Percentiles rank a stretch among this genome's conserved stretches.
These are phyloP conservation scores for Wickerhamiella shivajii DNA, from an alignment of 805 yeast species.

Conservation along the genomic window DNA sequence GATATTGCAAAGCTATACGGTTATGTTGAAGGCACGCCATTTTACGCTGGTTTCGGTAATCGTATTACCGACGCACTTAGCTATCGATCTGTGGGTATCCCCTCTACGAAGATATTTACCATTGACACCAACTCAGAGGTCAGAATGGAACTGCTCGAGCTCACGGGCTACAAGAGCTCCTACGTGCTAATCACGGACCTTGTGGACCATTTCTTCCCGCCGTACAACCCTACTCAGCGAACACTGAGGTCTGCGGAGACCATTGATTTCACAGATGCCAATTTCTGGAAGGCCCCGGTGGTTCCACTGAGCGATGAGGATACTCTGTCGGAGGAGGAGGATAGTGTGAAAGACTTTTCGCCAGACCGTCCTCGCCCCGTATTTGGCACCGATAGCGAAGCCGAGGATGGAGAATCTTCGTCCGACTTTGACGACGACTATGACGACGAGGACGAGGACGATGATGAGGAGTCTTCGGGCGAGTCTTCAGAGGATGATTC, in stretches of 20 bases:
- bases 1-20: slow-evolving; percentile 69
- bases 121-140: slow-evolving; percentile 95
- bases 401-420: slow-evolving; percentile 22
- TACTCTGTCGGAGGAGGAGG: slow-evolving; percentile 2
- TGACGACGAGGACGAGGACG: slow-evolving; percentile 9
- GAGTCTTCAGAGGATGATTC: too few relatives aligned
- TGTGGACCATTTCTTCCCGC: slow-evolving; percentile 96
- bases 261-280: slow-evolving; percentile 62
- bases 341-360: slow-evolving; percentile 21
- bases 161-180: slow-evolving; percentile 82
- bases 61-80: slow-evolving; percentile 92
- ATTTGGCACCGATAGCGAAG: slow-evolving; percentile 22
- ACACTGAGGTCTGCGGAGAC: slow-evolving; percentile 22
- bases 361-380: slow-evolving; percentile 23
- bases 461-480: slow-evolving; percentile 10
- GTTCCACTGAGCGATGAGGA: slow-evolving; percentile 29
- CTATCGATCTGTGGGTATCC: slow-evolving; percentile 84
- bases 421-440: slow-evolving; percentile 14
- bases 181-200: slow-evolving; percentile 83
- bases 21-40: slow-evolving; percentile 47
- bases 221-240: slow-evolving; percentile 26
- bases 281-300: slow-evolving; percentile 82
- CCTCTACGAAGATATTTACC: slow-evolving; percentile 86
- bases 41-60: slow-evolving; percentile 96
- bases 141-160: slow-evolving; percentile 86